Evolutionary conservation across 1,284 basidiomycete genomes (phyloP).

Genomic region (Hemileia vastatrix): DNA sequence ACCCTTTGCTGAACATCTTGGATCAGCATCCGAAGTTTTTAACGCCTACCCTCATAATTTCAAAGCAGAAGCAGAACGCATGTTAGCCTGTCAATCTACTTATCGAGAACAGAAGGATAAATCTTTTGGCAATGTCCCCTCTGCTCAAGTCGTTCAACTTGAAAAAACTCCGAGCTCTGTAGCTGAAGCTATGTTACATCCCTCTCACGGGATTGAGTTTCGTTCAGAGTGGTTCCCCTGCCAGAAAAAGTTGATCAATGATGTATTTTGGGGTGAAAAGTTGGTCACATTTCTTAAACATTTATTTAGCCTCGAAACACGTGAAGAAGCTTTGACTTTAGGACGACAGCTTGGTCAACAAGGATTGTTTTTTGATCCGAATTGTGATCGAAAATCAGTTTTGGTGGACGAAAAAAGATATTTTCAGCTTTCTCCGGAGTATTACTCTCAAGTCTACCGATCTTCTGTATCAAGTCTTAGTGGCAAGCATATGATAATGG

Average conservation of each 20-base stretch:
- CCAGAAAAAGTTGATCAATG: slow-evolving; percentile 17
- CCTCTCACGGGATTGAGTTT: slow-evolving; percentile 19
- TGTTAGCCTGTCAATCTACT: not conserved
- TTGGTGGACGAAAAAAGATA: slow-evolving; percentile 19
- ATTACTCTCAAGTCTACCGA: no score
- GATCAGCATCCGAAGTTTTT: no score
- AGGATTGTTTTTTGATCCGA: slow-evolving; percentile 18
- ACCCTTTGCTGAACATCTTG: slow-evolving; percentile 16
- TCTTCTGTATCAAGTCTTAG: no score
- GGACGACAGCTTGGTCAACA: slow-evolving; percentile 16
- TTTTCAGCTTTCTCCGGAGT: slow-evolving; percentile 16
- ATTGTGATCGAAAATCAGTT: slow-evolving; percentile 7
- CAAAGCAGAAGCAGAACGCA: slow-evolving; percentile 17
- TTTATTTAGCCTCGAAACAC: slow-evolving; percentile 15
- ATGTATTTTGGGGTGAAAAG: slow-evolving; percentile 21
- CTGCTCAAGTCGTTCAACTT: slow-evolving; percentile 4
- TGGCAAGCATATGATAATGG: no score
- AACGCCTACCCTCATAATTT: no score
- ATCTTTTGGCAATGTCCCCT: no score
- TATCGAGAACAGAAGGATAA: slow-evolving; percentile 9
- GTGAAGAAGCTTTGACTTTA: slow-evolving; percentile 20
- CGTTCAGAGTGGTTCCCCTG: slow-evolving; percentile 14
- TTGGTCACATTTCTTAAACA: slow-evolving; percentile 23
- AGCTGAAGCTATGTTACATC: slow-evolving; percentile 21
- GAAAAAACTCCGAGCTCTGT: slow-evolving; percentile 14